Evolutionary conservation across 768 basidiomycete genomes (phyloP).

Genomic region (Serendipita sp.): DNA sequence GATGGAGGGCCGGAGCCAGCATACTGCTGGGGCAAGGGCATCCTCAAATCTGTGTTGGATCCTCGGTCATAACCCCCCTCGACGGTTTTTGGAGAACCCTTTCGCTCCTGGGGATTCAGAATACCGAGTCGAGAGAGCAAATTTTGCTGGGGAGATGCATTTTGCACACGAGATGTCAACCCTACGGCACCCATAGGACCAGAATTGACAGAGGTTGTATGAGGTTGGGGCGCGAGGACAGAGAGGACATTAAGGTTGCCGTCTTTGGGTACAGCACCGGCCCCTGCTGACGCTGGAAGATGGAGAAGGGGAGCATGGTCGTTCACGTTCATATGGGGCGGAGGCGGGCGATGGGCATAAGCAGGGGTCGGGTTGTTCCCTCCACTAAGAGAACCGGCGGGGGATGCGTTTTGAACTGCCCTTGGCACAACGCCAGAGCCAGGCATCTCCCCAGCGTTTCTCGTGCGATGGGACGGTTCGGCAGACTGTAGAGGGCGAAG

Average conservation of each 20-base stretch:
- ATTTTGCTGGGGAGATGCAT: background rate
- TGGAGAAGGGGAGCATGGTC: background rate
- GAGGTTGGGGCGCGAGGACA: background rate
- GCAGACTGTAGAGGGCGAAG: background rate
- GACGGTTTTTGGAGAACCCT: background rate
- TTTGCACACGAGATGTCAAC: background rate
- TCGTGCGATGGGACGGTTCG: slow-evolving; percentile 1
- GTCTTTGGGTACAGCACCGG: background rate
- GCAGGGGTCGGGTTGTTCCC: background rate
- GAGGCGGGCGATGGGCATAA: background rate
- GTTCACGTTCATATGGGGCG: background rate
- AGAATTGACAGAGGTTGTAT: background rate
- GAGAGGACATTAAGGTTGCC: slow-evolving; percentile 1
- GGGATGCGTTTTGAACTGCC: background rate
- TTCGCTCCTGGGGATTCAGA: background rate
- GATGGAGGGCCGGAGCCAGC: background rate
- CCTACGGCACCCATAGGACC: background rate
- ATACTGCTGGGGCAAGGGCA: slow-evolving; percentile 4
- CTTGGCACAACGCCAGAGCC: background rate
- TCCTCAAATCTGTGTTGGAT: background rate
- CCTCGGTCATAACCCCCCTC: background rate
- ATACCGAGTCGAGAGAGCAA: background rate
- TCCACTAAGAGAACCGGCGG: background rate
- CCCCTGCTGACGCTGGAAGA: background rate
- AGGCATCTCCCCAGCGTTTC: background rate